Conservation (phyloP, 345 rosid genomes). For the Citrus mangshanensis region DNA sequence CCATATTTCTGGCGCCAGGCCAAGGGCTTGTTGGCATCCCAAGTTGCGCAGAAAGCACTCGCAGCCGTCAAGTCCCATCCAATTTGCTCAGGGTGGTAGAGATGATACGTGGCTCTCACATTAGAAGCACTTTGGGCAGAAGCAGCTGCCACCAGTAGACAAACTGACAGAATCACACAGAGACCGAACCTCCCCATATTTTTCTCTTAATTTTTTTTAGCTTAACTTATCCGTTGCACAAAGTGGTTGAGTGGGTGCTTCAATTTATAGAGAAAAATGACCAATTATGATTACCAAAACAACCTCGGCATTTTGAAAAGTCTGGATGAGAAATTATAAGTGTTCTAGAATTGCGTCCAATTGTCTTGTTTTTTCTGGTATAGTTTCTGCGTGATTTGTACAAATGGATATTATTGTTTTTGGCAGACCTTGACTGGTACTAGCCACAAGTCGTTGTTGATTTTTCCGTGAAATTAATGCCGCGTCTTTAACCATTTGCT, state of each 20-base stretch:
- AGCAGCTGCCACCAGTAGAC: not conserved
- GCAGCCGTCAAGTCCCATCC: conserved; percentile 48
- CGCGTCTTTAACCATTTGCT: too few relatives aligned
- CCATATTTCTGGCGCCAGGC: conserved; percentile 52
- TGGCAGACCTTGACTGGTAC: too few relatives aligned
- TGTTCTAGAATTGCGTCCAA: too few relatives aligned
- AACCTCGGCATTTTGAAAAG: not conserved
- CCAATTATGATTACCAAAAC: not conserved
- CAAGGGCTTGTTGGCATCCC: conserved; percentile 52
- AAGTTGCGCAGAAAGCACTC: conserved; percentile 52
- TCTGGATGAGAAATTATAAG: not conserved
- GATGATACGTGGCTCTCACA: conserved; percentile 52
- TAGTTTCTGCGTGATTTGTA: too few relatives aligned
- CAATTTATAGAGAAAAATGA: not conserved
- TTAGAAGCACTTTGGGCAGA: conserved; percentile 30
- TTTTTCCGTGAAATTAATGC: too few relatives aligned
- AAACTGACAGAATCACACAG: not conserved
- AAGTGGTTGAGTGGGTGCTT: not conserved
- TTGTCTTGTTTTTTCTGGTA: too few relatives aligned
- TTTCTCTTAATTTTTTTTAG: not conserved
- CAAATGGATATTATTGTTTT: too few relatives aligned
- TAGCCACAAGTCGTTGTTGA: too few relatives aligned
- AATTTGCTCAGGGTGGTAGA: conserved; percentile 44
- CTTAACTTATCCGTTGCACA: not conserved
- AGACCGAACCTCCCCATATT: not conserved